Evolutionary conservation across 2,329 filamentous ascomycete genomes (phyloP).

Genomic region (Chaetoscypha palmicola): DNA sequence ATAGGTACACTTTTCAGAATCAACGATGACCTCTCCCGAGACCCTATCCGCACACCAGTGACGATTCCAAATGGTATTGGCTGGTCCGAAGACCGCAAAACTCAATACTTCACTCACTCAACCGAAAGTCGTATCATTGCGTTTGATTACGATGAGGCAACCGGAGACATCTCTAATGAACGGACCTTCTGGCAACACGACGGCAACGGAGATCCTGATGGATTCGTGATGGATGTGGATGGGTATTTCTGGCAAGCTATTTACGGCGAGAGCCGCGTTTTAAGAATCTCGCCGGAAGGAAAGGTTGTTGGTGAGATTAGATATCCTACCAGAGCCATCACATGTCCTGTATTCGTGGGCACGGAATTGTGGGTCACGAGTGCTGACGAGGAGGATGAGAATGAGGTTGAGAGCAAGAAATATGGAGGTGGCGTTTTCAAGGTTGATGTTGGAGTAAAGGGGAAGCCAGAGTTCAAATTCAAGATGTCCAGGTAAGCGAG

Average conservation of each 20-base stretch:
- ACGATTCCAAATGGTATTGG: conserved; percentile 80
- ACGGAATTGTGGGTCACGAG: conserved; percentile 72
- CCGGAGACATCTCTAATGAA: conserved; percentile 59
- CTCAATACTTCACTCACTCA: conserved; percentile 71
- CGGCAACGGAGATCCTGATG: conserved; percentile 66
- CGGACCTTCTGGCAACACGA: conserved; percentile 64
- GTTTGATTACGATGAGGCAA: conserved; percentile 64
- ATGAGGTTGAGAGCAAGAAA: conserved; percentile 55
- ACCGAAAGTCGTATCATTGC: conserved; percentile 62
- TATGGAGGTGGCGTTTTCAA: conserved; percentile 70
- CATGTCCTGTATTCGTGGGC: conserved; percentile 74
- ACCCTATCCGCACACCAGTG: conserved; percentile 54
- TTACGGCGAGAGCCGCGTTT: conserved; percentile 70
- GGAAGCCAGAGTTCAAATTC: conserved; percentile 58
- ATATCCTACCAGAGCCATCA: conserved; percentile 72
- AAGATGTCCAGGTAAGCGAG: conserved; percentile 33
- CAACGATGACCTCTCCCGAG: conserved; percentile 51
- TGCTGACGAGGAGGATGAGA: conserved; percentile 58
- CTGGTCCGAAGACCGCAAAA: conserved; percentile 67
- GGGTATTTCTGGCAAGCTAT: conserved; percentile 86
- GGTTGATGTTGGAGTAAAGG: conserved; percentile 67
- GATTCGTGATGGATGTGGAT: conserved; percentile 74
- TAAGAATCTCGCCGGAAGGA: conserved; percentile 62
- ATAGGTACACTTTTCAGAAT: conserved; percentile 69
- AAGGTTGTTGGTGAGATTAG: conserved; percentile 66